These are phyloP conservation scores for Neocallimastix lanati DNA, from an alignment of 192 early-diverging fungal species.

Conservation along the genomic window DNA sequence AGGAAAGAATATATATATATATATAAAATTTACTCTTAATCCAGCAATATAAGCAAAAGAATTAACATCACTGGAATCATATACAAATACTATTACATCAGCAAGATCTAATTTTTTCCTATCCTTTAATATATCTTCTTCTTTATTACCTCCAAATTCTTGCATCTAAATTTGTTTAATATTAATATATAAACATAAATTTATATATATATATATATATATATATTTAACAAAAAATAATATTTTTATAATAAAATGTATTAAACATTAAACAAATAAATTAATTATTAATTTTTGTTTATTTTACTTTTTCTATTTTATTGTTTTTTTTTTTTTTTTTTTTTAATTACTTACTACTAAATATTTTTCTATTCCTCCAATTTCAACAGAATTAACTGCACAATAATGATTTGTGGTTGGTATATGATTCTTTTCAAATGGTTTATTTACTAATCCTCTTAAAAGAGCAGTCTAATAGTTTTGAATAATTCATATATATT, in stretches of 20 bases:
- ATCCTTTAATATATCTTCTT: slow-evolving; percentile 77
- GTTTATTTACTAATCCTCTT: slow-evolving; percentile 68
- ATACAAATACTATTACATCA: slow-evolving; percentile 86
- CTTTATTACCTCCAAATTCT: slow-evolving; percentile 72
- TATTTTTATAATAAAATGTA: too few relatives aligned
- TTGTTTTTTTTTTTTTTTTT: too few relatives aligned
- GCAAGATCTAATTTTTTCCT: slow-evolving; percentile 56
- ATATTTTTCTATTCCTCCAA: slow-evolving; percentile 84
- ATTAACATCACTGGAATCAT: slow-evolving; percentile 79
- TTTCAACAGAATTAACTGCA: slow-evolving; percentile 88
- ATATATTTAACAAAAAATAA: too few relatives aligned
- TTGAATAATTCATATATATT: too few relatives aligned
- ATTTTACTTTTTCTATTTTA: too few relatives aligned
- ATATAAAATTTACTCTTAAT: slow-evolving; percentile 33
- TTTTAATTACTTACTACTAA: slow-evolving; percentile 45
- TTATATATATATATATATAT: too few relatives aligned
- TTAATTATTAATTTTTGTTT: too few relatives aligned
- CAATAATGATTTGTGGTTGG: slow-evolving; percentile 58
- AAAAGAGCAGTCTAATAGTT: slow-evolving; percentile 56
- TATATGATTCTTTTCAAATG: slow-evolving; percentile 51
- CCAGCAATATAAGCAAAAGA: slow-evolving; percentile 84
- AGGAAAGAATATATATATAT: not conserved
- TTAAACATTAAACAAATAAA: too few relatives aligned
- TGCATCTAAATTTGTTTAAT: too few relatives aligned
- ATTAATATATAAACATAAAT: too few relatives aligned